Evolutionary conservation across 176 grass and related monocot genomes (phyloP).

Genomic region (Puccinellia tenuiflora): DNA sequence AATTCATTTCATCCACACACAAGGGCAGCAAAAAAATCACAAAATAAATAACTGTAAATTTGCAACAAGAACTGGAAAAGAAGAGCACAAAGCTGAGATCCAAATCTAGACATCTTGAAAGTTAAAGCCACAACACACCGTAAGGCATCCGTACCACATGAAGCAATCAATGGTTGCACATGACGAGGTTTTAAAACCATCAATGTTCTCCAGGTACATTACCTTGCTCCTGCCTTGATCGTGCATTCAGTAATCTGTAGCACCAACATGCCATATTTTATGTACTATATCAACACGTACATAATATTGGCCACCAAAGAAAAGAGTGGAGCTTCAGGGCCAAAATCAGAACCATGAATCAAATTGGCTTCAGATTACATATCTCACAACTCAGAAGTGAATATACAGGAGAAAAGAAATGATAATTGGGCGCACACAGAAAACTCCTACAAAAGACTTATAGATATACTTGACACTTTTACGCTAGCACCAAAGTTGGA

Average conservation of each 20-base stretch:
- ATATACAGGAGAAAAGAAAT: slow-evolving; percentile 20
- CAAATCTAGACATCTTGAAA: background rate
- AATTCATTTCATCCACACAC: background rate
- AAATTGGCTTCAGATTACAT: background rate
- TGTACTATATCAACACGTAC: background rate
- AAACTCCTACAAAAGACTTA: slow-evolving; percentile 7
- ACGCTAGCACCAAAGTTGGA: slow-evolving; percentile 18
- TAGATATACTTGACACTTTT: slow-evolving; percentile 1
- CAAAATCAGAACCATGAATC: background rate
- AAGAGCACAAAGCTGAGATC: background rate
- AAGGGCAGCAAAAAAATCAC: no score
- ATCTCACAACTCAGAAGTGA: background rate
- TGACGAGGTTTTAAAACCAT: slow-evolving; percentile 9
- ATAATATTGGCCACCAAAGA: background rate
- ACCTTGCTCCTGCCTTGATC: slow-evolving; percentile 16
- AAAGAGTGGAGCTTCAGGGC: background rate
- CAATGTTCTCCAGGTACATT: slow-evolving; percentile 33
- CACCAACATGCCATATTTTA: slow-evolving; percentile 23
- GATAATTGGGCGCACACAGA: background rate
- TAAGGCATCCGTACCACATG: slow-evolving; percentile 22
- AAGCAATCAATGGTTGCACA: slow-evolving; percentile 37
- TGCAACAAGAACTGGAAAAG: background rate
- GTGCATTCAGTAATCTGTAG: slow-evolving; percentile 20
- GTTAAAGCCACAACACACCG: background rate
- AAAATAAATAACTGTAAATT: background rate